These are phyloP conservation scores for Taphrina wiesneri DNA, from an alignment of 1,139 yeast species.

Conservation along the genomic window DNA sequence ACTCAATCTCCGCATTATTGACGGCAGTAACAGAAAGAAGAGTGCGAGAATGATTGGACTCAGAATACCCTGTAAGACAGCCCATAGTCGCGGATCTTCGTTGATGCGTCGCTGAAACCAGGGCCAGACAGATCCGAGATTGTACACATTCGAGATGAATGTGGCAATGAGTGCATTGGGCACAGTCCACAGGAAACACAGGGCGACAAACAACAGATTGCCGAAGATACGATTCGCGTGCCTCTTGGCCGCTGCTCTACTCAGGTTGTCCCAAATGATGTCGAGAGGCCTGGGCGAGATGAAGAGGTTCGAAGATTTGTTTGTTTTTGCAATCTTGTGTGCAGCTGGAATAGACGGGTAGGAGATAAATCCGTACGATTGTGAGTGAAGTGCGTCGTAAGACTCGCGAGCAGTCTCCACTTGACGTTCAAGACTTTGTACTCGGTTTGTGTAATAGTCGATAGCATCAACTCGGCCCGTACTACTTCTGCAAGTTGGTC, in stretches of 20 bases:
- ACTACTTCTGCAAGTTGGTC: slow-evolving; percentile 36
- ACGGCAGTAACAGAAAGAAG: slow-evolving; percentile 47
- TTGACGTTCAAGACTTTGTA: slow-evolving; percentile 42
- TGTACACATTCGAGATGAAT: slow-evolving; percentile 47
- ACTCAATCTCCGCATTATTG: slow-evolving; percentile 47
- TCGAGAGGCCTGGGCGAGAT: slow-evolving; percentile 48
- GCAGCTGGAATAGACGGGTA: slow-evolving; percentile 42
- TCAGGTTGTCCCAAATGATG: slow-evolving; percentile 48
- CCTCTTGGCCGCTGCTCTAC: slow-evolving; percentile 43
- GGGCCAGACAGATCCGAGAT: slow-evolving; percentile 47
- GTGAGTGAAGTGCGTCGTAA: slow-evolving; percentile 40
- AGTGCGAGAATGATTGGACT: slow-evolving; percentile 47
- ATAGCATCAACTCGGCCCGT: slow-evolving; percentile 44
- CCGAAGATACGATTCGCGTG: slow-evolving; percentile 46
- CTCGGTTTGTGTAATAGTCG: slow-evolving; percentile 42
- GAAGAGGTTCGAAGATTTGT: slow-evolving; percentile 25
- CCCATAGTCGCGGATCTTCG: slow-evolving; percentile 44
- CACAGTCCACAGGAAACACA: slow-evolving; percentile 48
- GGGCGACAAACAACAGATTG: slow-evolving; percentile 43
- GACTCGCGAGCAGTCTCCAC: slow-evolving; percentile 43
- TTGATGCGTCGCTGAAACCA: slow-evolving; percentile 44
- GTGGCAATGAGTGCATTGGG: slow-evolving; percentile 51
- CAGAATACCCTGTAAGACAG: slow-evolving; percentile 49
- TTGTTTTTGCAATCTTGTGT: slow-evolving; percentile 35
- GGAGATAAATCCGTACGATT: slow-evolving; percentile 49